Conservation (phyloP, 1,284 basidiomycete genomes). For the Apiotrichum brassicae region DNA sequence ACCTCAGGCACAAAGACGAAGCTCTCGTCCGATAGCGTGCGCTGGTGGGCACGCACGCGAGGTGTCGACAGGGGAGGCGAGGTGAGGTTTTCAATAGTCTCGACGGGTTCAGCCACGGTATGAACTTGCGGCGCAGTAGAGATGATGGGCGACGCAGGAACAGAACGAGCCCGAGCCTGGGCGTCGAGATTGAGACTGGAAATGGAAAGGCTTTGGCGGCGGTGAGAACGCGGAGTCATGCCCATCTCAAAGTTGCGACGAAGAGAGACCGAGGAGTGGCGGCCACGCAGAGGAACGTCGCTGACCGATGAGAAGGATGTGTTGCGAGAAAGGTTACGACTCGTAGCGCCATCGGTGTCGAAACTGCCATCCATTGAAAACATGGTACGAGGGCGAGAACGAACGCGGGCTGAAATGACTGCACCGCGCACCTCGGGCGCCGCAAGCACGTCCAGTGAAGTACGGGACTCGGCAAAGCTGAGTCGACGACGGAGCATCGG, state of each 20-base stretch:
- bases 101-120: background rate
- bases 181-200: background rate
- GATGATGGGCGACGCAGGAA: background rate
- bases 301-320: constrained; percentile 9
- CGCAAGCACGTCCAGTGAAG: constrained; percentile 6
- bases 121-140: background rate
- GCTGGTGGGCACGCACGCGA: background rate
- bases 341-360: background rate
- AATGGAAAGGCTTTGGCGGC: constrained; percentile 1
- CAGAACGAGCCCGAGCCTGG: background rate
- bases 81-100: background rate
- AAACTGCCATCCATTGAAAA: background rate
- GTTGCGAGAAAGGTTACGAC: constrained; percentile 7
- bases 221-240: background rate
- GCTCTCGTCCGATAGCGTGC: background rate
- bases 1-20: background rate
- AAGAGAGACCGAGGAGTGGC: constrained; percentile 3
- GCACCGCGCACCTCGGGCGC: constrained; percentile 7
- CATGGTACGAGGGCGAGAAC: background rate
- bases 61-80: background rate
- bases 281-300: constrained; percentile 1
- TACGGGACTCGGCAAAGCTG: constrained; percentile 18
- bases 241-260: constrained; percentile 6
- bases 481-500: constrained; percentile 33
- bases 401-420: background rate